phyloP scores from a whole-genome alignment of 2,329 filamentous ascomycete species.

The Trichoderma sp. region DNA sequence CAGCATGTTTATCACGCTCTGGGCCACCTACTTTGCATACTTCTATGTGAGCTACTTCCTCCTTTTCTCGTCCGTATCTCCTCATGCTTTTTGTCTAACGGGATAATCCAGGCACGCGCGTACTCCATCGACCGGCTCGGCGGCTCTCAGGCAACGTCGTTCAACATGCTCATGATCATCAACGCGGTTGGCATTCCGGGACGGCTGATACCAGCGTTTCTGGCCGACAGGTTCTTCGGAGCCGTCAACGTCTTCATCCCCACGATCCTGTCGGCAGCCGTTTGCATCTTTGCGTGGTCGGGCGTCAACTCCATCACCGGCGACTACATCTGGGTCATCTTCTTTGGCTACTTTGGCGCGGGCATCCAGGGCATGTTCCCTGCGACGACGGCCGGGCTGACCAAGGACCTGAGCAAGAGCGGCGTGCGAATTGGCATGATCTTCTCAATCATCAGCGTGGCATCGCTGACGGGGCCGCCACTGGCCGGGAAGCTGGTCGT shows the following conservation, averaged over 20 bases:
- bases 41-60: slow-evolving; percentile 44
- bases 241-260: slow-evolving; percentile 59
- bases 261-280: slow-evolving; percentile 49
- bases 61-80: too few relatives aligned
- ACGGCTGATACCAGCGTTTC: slow-evolving; percentile 55
- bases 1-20: slow-evolving; percentile 47
- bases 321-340: slow-evolving; percentile 60
- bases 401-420: slow-evolving; percentile 54
- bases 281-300: slow-evolving; percentile 56
- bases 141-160: slow-evolving; percentile 53
- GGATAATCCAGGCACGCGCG: slow-evolving; percentile 41
- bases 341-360: slow-evolving; percentile 66
- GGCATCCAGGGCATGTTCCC: slow-evolving; percentile 69
- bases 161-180: slow-evolving; percentile 61
- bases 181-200: slow-evolving; percentile 61
- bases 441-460: slow-evolving; percentile 59
- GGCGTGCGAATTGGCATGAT: slow-evolving; percentile 63
- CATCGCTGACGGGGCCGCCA: slow-evolving; percentile 57
- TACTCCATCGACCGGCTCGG: slow-evolving; percentile 47
- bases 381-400: slow-evolving; percentile 50
- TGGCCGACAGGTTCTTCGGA: slow-evolving; percentile 58
- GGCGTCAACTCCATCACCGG: slow-evolving; percentile 45
- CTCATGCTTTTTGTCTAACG: background rate
- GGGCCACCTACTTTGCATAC: slow-evolving; percentile 55
- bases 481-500: slow-evolving; percentile 56